These are phyloP conservation scores for Cystobasidium sp. DNA, from an alignment of 1,284 basidiomycete genomes.

Conservation along the genomic window DNA sequence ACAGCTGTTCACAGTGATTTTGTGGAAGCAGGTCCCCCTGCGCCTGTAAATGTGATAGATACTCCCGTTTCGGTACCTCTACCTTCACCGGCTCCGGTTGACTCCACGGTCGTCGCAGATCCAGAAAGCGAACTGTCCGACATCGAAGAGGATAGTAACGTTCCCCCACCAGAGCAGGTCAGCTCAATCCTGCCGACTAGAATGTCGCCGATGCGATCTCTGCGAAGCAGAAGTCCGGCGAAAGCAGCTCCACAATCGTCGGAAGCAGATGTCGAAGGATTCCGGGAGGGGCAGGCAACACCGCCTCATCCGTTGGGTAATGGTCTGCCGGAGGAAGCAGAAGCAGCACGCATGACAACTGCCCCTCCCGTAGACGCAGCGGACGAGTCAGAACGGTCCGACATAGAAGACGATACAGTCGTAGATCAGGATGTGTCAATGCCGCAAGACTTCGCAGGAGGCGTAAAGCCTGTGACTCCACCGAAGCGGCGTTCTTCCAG, in stretches of 20 bases:
- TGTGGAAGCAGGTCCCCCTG: no score
- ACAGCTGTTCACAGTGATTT: no score
- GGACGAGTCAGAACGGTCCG: constrained; percentile 4
- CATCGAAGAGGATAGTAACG: not conserved
- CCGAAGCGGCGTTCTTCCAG: not conserved
- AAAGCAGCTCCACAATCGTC: no score
- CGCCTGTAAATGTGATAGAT: no score
- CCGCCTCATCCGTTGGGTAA: not conserved
- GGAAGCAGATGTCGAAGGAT: no score
- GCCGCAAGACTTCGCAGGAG: not conserved
- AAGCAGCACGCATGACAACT: not conserved
- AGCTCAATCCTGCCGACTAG: not conserved
- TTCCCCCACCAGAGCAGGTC: not conserved
- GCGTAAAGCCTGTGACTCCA: not conserved
- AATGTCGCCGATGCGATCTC: no score
- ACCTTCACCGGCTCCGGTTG: no score
- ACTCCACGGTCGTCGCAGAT: no score
- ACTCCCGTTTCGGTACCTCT: no score
- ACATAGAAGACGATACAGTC: not conserved
- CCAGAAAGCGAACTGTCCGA: constrained; percentile 6
- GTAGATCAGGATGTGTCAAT: not conserved
- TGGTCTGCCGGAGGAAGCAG: not conserved
- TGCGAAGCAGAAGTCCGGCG: no score
- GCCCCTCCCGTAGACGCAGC: not conserved
- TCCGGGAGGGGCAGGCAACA: no score